Evolutionary conservation across 768 basidiomycete genomes (phyloP).

Genomic region (Termitomyces sp.): DNA sequence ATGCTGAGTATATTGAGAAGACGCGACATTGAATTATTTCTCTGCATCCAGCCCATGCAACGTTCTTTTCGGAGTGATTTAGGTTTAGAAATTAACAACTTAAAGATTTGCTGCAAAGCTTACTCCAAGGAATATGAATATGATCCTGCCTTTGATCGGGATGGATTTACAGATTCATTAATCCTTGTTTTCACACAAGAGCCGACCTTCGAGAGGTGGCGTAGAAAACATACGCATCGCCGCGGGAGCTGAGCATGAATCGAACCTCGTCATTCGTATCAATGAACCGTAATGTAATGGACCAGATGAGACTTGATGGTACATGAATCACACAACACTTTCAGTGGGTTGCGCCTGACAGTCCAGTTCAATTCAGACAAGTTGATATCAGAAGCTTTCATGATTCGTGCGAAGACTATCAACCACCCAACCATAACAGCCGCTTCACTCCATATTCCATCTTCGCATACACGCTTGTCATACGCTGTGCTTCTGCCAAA

Average conservation of each 20-base stretch:
- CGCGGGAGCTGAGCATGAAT: background rate
- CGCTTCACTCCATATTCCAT: slow-evolving; percentile 94
- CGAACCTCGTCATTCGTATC: background rate
- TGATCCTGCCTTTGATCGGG: background rate
- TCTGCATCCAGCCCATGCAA: background rate
- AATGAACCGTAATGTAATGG: too few species aligned
- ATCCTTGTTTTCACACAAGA: background rate
- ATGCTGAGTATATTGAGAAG: too few species aligned
- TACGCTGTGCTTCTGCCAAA: slow-evolving; percentile 74
- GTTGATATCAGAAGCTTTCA: background rate
- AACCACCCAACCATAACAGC: slow-evolving; percentile 82
- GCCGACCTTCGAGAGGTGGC: background rate
- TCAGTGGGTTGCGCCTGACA: background rate
- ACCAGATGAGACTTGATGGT: background rate
- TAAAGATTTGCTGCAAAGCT: background rate
- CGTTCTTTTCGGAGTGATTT: too few species aligned
- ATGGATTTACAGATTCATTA: background rate
- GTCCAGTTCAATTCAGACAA: background rate
- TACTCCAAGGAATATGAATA: background rate
- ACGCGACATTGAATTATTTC: too few species aligned
- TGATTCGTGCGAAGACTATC: background rate
- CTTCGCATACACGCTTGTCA: slow-evolving; percentile 84
- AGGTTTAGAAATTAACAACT: background rate
- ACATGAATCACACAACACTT: background rate
- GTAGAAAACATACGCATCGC: background rate